A percentile compares a stretch with the other conserved stretches of the same genome.
These are phyloP conservation scores for Eucalyptus erythrocorys DNA, from an alignment of 345 rosid species.

Conservation along the genomic window DNA sequence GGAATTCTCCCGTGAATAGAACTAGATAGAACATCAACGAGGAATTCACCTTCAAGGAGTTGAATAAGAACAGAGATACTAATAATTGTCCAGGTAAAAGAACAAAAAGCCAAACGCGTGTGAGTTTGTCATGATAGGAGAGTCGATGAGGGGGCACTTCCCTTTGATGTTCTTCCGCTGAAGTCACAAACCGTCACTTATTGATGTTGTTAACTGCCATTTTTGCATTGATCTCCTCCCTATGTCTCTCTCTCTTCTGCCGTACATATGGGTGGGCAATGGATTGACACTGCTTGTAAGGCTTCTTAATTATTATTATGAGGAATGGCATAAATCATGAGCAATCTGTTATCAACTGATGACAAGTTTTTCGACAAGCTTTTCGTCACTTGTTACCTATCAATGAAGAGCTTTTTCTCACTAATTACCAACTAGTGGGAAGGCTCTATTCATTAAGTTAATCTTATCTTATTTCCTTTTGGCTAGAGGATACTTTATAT, in stretches of 20 bases:
- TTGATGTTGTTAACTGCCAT: not conserved
- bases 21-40: not conserved
- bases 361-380: too few relatives aligned
- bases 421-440: too few relatives aligned
- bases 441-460: too few relatives aligned
- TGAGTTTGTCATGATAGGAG: not conserved
- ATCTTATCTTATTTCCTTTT: too few relatives aligned
- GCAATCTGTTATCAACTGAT: not conserved
- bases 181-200: not conserved
- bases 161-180: not conserved
- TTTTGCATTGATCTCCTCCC: not conserved
- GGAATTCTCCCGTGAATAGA: not conserved
- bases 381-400: too few relatives aligned
- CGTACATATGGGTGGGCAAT: not conserved
- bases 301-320: not conserved
- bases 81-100: not conserved
- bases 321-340: not conserved
- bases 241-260: not conserved
- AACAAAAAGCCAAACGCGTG: not conserved
- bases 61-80: not conserved
- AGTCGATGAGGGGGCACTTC: not conserved
- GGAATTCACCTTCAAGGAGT: not conserved
- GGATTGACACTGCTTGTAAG: not conserved
- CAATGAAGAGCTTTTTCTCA: too few relatives aligned
- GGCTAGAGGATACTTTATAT: too few relatives aligned